phyloP scores from a whole-genome alignment of 139 green algal species.

The Axilococcus clingmanii region DNA sequence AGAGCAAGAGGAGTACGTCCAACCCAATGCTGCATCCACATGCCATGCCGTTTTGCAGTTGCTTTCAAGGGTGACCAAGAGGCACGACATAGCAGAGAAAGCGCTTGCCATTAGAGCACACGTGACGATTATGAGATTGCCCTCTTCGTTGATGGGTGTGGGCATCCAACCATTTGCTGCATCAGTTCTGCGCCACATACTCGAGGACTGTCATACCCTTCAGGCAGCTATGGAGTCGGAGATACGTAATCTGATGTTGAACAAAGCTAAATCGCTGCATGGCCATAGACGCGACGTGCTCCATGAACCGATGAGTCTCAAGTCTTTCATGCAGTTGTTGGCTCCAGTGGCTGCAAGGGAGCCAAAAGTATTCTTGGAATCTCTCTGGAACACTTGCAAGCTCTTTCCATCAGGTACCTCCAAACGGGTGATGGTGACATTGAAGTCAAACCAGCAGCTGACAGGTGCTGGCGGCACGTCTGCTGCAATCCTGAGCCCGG shows the following conservation, averaged over 20 bases:
- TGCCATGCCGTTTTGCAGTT: constrained; percentile 76
- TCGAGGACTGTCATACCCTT: constrained; percentile 84
- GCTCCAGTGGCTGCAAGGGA: constrained; percentile 49
- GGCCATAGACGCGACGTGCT: background rate
- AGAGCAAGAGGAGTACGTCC: constrained; percentile 7
- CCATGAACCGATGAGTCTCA: constrained; percentile 27
- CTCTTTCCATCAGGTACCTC: constrained; percentile 23
- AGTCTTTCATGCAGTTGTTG: constrained; percentile 45
- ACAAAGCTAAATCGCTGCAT: background rate
- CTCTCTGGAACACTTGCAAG: constrained; percentile 43
- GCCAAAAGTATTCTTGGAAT: constrained; percentile 65
- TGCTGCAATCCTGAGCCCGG: background rate
- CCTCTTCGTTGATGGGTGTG: constrained; percentile 35
- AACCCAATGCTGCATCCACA: constrained; percentile 42
- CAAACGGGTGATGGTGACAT: background rate
- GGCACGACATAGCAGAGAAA: constrained; percentile 50
- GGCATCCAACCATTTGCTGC: constrained; percentile 57
- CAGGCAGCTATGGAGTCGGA: constrained; percentile 85
- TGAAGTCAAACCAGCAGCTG: background rate
- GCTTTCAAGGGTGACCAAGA: constrained; percentile 58
- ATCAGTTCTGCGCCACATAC: constrained; percentile 71
- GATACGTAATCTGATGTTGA: constrained; percentile 52
- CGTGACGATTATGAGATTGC: constrained; percentile 64
- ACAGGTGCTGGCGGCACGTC: background rate
- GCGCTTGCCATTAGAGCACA: constrained; percentile 46